A percentile compares a stretch with the other conserved stretches of the same genome.
Conservation (phyloP, 2,329 filamentous ascomycete species). For the Lachnellula cervina region DNA sequence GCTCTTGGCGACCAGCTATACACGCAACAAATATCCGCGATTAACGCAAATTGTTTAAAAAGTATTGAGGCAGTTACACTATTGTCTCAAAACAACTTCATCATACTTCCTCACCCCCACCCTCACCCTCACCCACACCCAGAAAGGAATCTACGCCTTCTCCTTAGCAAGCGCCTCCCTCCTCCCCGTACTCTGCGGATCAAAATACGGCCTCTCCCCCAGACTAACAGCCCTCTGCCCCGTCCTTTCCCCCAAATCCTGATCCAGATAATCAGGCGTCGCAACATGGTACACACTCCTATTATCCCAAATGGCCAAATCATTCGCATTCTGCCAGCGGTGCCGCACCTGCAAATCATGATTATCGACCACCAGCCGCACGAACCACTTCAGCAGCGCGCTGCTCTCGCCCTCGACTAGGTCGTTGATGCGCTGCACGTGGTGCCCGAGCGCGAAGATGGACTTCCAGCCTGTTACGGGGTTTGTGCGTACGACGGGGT, state of each 20-base stretch:
- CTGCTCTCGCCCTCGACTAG: conserved; percentile 29
- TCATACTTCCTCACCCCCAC: too few relatives aligned
- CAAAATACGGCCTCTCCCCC: conserved; percentile 47
- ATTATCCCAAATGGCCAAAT: conserved; percentile 54
- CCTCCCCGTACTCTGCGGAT: conserved; percentile 41
- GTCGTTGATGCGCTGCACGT: conserved; percentile 47
- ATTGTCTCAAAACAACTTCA: too few relatives aligned
- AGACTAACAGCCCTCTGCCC: conserved; percentile 46
- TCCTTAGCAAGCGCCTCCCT: conserved; percentile 31
- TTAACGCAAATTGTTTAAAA: too few relatives aligned
- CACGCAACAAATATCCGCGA: too few relatives aligned
- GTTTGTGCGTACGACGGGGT: conserved; percentile 53
- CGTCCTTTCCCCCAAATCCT: conserved; percentile 40
- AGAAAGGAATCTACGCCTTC: not conserved
- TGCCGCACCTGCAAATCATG: conserved; percentile 49
- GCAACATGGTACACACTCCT: conserved; percentile 49
- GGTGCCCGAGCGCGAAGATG: conserved; percentile 48
- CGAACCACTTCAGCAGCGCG: conserved; percentile 44
- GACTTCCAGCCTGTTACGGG: conserved; percentile 55
- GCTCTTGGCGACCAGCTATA: too few relatives aligned
- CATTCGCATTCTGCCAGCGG: conserved; percentile 34
- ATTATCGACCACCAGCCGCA: conserved; percentile 47
- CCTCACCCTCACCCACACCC: too few relatives aligned
- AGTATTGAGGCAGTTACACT: too few relatives aligned
- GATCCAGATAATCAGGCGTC: conserved; percentile 45